phyloP scores from a whole-genome alignment of 1,284 basidiomycete genomes.

The Ganoderma meredithae region DNA sequence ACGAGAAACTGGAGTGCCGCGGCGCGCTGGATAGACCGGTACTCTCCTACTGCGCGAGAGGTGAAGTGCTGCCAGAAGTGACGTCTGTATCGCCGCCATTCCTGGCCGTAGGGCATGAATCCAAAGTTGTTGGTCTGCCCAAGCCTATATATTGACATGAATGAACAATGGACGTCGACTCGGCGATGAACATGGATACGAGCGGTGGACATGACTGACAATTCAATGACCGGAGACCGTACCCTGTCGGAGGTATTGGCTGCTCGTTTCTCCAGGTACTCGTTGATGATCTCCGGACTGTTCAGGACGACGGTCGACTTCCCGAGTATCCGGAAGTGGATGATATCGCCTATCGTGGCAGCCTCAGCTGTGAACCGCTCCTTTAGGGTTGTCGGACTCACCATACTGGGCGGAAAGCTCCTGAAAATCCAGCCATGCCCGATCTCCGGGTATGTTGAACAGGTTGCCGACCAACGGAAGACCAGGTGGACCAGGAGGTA shows the following conservation, averaged over 20 bases:
- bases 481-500: constrained; percentile 1
- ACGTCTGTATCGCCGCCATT: constrained; percentile 10
- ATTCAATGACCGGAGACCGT: neutral
- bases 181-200: neutral
- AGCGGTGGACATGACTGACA: neutral
- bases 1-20: neutral
- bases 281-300: constrained; percentile 13
- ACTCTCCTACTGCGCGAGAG: neutral
- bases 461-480: constrained; percentile 9
- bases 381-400: neutral
- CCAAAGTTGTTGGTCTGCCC: neutral
- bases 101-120: constrained; percentile 10
- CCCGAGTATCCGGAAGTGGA: constrained; percentile 14
- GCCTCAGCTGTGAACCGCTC: neutral
- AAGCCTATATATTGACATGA: neutral
- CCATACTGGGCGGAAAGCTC: constrained; percentile 1
- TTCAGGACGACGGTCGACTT: constrained; percentile 21
- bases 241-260: constrained; percentile 17
- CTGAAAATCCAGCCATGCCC: constrained; percentile 2
- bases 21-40: neutral
- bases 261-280: constrained; percentile 25
- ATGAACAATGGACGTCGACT: too few species aligned
- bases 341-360: neutral
- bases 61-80: constrained; percentile 20
- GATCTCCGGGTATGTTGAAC: neutral